A percentile compares a stretch with the other conserved stretches of the same genome.
Evolutionary conservation across 768 basidiomycete species (phyloP).

Genomic region (Lactarius trivialis): DNA sequence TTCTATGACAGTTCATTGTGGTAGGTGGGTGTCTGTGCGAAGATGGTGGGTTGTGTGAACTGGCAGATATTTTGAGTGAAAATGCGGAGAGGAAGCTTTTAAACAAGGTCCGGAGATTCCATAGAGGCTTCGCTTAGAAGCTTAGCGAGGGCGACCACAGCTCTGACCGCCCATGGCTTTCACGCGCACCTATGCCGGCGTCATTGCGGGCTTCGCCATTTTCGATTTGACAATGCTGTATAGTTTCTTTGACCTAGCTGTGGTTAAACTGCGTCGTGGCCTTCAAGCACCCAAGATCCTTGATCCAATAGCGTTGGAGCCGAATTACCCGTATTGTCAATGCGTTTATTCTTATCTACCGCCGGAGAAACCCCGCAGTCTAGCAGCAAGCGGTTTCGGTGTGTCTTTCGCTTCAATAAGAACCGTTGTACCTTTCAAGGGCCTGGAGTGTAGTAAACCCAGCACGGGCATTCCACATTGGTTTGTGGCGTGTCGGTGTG

Average conservation of each 20-base stretch:
- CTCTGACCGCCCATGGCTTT: no score
- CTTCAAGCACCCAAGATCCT: no score
- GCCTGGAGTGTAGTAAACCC: background rate
- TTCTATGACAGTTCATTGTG: background rate
- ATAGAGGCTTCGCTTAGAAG: no score
- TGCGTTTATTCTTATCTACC: no score
- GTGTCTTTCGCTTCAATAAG: background rate
- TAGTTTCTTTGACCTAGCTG: background rate
- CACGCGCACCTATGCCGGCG: no score
- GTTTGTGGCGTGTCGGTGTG: background rate
- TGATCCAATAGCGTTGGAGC: no score
- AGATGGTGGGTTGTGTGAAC: background rate
- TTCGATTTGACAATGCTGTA: background rate
- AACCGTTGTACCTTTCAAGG: background rate
- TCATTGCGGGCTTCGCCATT: background rate
- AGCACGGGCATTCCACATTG: background rate
- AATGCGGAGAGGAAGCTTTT: background rate
- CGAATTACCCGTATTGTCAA: no score
- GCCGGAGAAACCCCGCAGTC: background rate
- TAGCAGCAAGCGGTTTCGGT: background rate
- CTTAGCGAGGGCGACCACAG: no score
- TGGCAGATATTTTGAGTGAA: background rate
- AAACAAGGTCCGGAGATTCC: background rate
- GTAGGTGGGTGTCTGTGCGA: background rate
- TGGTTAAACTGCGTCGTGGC: background rate